Percentiles rank a stretch among this genome's conserved stretches.
Conservation (phyloP, 2,329 filamentous ascomycete species). For the Lomentospora prolificans region DNA sequence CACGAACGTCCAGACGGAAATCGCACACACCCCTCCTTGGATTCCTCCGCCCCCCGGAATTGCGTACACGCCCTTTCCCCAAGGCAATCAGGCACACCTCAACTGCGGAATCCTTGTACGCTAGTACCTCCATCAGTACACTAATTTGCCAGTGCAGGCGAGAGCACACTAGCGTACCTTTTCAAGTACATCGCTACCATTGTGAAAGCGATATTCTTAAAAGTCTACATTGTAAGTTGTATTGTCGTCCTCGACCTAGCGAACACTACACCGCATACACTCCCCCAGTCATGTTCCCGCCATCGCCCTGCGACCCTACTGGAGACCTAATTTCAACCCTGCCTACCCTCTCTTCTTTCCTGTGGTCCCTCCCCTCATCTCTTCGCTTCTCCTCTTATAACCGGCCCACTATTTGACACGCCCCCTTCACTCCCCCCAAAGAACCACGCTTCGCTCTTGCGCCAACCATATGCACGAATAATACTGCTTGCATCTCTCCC, state of each 20-base stretch:
- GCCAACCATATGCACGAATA: conserved; percentile 42
- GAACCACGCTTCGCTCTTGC: conserved; percentile 19
- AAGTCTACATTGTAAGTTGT: too few species aligned
- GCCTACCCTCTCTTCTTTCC: background rate
- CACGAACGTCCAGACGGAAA: background rate
- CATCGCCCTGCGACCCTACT: conserved; percentile 9
- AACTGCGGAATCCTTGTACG: background rate
- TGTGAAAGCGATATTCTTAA: background rate
- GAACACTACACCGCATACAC: background rate
- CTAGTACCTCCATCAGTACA: background rate
- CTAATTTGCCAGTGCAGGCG: background rate
- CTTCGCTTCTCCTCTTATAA: conserved; percentile 3
- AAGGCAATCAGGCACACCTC: background rate
- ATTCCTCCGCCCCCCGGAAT: background rate
- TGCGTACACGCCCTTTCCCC: background rate
- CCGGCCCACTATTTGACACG: conserved; percentile 8
- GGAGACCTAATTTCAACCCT: conserved; percentile 7
- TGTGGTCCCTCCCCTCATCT: background rate
- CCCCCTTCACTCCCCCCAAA: conserved; percentile 4
- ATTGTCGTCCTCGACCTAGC: background rate
- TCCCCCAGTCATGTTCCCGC: conserved; percentile 7
- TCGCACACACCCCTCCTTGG: background rate
- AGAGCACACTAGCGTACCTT: background rate
- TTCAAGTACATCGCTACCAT: background rate
- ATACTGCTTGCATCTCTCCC: conserved; percentile 34